These are phyloP conservation scores for Nakazawaea molendinolei DNA, from an alignment of 805 yeast species.

Conservation along the genomic window DNA sequence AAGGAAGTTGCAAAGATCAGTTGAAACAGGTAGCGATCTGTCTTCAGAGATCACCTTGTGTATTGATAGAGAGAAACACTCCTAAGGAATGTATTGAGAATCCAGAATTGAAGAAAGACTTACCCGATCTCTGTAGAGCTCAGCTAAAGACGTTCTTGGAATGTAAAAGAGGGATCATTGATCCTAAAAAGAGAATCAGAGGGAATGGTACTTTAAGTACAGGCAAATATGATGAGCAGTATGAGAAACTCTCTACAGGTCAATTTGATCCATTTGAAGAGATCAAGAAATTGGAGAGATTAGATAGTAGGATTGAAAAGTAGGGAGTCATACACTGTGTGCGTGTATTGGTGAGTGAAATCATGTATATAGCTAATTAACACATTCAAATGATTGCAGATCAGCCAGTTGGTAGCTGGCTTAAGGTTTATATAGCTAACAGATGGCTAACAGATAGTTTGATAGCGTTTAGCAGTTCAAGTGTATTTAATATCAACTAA, in stretches of 20 bases:
- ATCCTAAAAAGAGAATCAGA: slow-evolving; percentile 83
- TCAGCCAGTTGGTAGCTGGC: no score
- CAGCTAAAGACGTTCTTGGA: slow-evolving; percentile 82
- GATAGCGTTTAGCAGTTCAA: no score
- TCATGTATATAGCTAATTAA: slow-evolving; percentile 3
- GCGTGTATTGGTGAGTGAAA: no score
- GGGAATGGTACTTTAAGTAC: slow-evolving; percentile 93
- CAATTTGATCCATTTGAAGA: slow-evolving; percentile 80
- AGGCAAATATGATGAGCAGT: slow-evolving; percentile 87
- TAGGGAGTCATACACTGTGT: slow-evolving; percentile 9
- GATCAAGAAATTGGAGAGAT: slow-evolving; percentile 57
- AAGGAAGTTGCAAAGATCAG: slow-evolving; percentile 80
- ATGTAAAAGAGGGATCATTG: slow-evolving; percentile 86
- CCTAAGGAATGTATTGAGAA: slow-evolving; percentile 84
- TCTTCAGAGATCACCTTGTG: slow-evolving; percentile 94
- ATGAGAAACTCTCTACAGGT: slow-evolving; percentile 72
- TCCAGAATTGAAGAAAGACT: slow-evolving; percentile 65
- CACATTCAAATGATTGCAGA: neutral
- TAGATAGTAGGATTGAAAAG: slow-evolving; percentile 46
- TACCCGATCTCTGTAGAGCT: slow-evolving; percentile 85
- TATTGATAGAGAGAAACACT: slow-evolving; percentile 78
- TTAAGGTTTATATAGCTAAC: no score
- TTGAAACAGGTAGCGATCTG: slow-evolving; percentile 94
- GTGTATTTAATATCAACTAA: no score
- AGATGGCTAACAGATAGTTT: no score